Evolutionary conservation across 495 filamentous ascomycete species (phyloP).

Genomic region (Poronia punctata): DNA sequence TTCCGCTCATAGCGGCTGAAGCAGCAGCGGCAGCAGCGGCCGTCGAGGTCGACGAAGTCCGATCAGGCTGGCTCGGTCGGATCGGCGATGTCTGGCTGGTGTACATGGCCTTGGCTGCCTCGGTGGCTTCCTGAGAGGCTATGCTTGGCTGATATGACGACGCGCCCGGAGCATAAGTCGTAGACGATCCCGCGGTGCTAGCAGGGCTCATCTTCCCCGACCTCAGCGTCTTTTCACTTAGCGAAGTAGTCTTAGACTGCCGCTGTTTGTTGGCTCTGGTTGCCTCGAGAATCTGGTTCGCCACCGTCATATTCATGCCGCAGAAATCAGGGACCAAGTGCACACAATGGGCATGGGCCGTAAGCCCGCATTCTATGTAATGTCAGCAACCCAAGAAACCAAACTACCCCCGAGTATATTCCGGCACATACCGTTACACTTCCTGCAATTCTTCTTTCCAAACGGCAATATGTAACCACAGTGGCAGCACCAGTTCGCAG

Average conservation of each 20-base stretch:
- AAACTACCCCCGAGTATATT: too few species aligned
- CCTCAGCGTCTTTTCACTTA: constrained; percentile 63
- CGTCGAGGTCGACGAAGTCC: constrained; percentile 31
- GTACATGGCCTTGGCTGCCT: constrained; percentile 46
- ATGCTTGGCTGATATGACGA: constrained; percentile 28
- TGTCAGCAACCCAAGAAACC: constrained; percentile 20
- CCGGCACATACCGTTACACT: constrained; percentile 80
- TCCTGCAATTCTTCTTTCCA: constrained; percentile 86
- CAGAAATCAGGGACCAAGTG: constrained; percentile 99
- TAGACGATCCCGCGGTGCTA: constrained; percentile 21
- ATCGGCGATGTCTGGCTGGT: constrained; percentile 42
- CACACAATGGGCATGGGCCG: constrained; percentile 82
- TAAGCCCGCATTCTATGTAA: constrained; percentile 76
- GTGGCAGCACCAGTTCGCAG: constrained; percentile 98
- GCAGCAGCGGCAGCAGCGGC: constrained; percentile 41
- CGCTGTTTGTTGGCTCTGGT: constrained; percentile 55
- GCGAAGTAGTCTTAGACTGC: constrained; percentile 41
- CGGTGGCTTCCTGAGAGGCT: constrained; percentile 41
- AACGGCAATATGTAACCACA: constrained; percentile 97
- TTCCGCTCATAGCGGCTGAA: constrained; percentile 37
- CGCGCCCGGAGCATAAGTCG: constrained; percentile 19
- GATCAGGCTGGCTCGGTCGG: constrained; percentile 32
- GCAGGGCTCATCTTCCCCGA: constrained; percentile 39
- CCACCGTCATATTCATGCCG: constrained; percentile 97
- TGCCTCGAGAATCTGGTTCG: constrained; percentile 80